Evolutionary conservation across 2,329 filamentous ascomycete species (phyloP), one percentile per base, ranked within the genome.

Genomic region (Claviceps arundinis): DNA sequence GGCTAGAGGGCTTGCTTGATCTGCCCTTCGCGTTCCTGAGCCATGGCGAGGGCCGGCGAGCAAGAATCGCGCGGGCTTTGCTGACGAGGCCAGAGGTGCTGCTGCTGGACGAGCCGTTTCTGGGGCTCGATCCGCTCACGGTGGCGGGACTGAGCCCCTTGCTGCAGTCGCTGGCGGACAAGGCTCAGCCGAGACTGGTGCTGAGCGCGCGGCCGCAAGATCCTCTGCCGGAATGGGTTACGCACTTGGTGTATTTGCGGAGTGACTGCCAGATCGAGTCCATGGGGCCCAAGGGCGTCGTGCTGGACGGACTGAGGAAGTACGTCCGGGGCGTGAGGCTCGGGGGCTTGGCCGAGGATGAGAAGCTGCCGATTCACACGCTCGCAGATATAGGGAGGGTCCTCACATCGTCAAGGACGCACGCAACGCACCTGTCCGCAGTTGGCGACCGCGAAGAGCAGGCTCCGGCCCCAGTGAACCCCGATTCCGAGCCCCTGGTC

Each of bases 31-130:
- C 87, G 24, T 95, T 93, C 64, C 70, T 98, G 51, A 96, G 89
- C 64, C 96, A 97, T 66, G 93, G 93, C 0, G 93, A 98, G 68
- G 91, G 87, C 6, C 76, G 91, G 56, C 75, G 93, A 51, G 87
- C 91, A 7, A 81, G 88, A 56, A 95, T 98, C 58, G 93, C 89
- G 2, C 87, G 89, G 60, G 89, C 90, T 0, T 69, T 98, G 49
- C 73, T 97, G 54, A 81, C 75, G 6, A 77, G 77, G 50, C 93
- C 93, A 0, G 86, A 94, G 65, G 76, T 95, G 11, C 64, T 98
- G 55, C 73, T 97, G 50, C 73, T 95, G 2, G 93, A 98, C 68
- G 91, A 95, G 60, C 91, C 93, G 1, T 96, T 96, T 63, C 95
- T 96, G 87, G 91, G 93, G 0, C 73, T 98, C 16, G 93, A 97